Conservation (phyloP, 31 red algal genomes). For the Bonnemaisonia californica region DNA sequence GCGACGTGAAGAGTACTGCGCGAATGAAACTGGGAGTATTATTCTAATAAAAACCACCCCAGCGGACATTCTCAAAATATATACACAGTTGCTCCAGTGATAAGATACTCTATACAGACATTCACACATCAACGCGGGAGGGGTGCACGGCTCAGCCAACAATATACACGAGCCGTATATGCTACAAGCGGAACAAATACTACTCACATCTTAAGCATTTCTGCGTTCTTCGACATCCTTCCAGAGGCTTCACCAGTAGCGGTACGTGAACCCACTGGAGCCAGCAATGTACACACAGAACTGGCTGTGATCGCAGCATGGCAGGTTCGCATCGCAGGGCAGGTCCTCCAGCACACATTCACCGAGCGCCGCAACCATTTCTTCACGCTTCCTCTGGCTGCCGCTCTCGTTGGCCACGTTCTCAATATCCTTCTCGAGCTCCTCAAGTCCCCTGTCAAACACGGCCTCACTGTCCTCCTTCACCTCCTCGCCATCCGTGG, state of each 20-base stretch:
- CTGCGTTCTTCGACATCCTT: neutral
- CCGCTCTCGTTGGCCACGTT: neutral
- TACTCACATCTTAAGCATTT: no score
- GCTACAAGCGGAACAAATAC: no score
- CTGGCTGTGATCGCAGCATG: neutral
- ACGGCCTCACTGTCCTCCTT: neutral
- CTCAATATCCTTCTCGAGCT: neutral
- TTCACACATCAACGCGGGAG: neutral
- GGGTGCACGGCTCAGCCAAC: neutral
- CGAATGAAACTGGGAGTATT: no score
- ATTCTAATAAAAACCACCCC: no score
- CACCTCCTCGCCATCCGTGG: neutral
- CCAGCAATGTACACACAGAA: slow-evolving; percentile 8
- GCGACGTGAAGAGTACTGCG: no score
- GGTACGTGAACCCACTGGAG: neutral
- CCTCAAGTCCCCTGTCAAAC: neutral
- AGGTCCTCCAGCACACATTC: neutral
- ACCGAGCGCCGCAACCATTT: neutral
- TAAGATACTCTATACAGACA: no score
- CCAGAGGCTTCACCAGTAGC: neutral
- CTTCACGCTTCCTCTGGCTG: neutral
- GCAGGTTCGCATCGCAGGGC: slow-evolving; percentile 5
- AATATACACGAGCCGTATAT: neutral
- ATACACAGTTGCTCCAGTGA: no score
- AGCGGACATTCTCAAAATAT: no score